Evolutionary conservation across 108 stramenopile genomes (phyloP).

Genomic region (Nitzschia sp.): DNA sequence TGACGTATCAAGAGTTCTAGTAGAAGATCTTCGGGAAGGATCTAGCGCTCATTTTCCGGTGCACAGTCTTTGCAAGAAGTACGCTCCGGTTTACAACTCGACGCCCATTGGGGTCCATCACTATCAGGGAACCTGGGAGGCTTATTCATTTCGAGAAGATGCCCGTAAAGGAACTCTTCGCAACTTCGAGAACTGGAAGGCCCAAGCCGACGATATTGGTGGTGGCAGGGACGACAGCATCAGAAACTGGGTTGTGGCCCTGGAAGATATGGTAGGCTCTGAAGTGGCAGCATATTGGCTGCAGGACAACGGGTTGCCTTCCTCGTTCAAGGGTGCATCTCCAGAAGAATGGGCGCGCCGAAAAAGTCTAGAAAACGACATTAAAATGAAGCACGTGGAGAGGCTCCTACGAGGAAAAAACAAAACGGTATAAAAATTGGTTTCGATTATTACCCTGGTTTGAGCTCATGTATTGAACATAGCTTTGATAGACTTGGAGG

Average conservation of each 20-base stretch:
- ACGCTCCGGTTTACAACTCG: background rate
- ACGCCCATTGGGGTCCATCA: slow-evolving; percentile 4
- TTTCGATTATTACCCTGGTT: too few relatives aligned
- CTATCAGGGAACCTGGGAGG: slow-evolving; percentile 22
- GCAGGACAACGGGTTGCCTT: background rate
- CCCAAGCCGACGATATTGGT: background rate
- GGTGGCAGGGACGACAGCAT: background rate
- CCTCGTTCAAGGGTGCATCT: too few relatives aligned
- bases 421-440: too few relatives aligned
- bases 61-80: background rate
- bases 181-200: background rate
- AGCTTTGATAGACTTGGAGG: too few relatives aligned
- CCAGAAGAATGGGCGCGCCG: too few relatives aligned
- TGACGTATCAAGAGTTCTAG: background rate
- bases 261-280: background rate
- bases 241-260: background rate
- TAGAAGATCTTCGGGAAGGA: background rate
- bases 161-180: slow-evolving; percentile 4
- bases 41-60: background rate
- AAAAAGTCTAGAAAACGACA: too few relatives aligned
- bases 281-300: background rate
- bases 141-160: slow-evolving; percentile 11
- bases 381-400: too few relatives aligned
- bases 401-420: too few relatives aligned
- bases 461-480: too few relatives aligned